Percentiles rank a stretch among this genome's conserved stretches.
Conservation (phyloP, 1,139 yeast genomes). For the Pichia sp. region DNA sequence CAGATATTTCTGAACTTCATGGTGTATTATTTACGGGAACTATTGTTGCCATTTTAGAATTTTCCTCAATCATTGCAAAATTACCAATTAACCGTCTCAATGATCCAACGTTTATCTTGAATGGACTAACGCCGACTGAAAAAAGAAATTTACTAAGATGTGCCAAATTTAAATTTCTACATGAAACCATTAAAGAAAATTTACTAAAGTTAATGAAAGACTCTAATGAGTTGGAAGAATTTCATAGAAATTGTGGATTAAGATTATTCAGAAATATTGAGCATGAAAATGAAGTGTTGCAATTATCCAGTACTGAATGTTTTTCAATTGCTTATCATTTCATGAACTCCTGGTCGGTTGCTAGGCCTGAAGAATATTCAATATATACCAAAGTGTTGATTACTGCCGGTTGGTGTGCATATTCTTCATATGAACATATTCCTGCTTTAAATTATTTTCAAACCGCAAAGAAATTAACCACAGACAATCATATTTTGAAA, state of each 20-base stretch:
- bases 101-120: conserved; percentile 31
- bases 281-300: neutral
- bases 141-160: conserved; percentile 36
- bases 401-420: conserved; percentile 37
- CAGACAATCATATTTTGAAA: conserved; percentile 22
- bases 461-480: conserved; percentile 31
- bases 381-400: conserved; percentile 34
- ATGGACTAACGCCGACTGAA: conserved; percentile 34
- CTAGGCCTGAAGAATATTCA: conserved; percentile 30
- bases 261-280: conserved; percentile 33
- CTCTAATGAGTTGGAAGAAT: conserved; percentile 30
- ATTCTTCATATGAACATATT: conserved; percentile 33
- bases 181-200: conserved; percentile 31
- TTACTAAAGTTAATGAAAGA: conserved; percentile 30
- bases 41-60: conserved; percentile 34
- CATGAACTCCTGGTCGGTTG: conserved; percentile 29
- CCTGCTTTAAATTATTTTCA: conserved; percentile 33
- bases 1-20: conserved; percentile 30
- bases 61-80: conserved; percentile 43
- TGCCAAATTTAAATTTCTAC: conserved; percentile 35
- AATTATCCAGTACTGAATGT: conserved; percentile 28
- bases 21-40: conserved; percentile 35
- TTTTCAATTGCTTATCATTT: conserved; percentile 37
- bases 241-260: conserved; percentile 41
- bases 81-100: conserved; percentile 41